Evolutionary conservation across 163 green algal species (phyloP).

Genomic region (Scenedesmus sp.): DNA sequence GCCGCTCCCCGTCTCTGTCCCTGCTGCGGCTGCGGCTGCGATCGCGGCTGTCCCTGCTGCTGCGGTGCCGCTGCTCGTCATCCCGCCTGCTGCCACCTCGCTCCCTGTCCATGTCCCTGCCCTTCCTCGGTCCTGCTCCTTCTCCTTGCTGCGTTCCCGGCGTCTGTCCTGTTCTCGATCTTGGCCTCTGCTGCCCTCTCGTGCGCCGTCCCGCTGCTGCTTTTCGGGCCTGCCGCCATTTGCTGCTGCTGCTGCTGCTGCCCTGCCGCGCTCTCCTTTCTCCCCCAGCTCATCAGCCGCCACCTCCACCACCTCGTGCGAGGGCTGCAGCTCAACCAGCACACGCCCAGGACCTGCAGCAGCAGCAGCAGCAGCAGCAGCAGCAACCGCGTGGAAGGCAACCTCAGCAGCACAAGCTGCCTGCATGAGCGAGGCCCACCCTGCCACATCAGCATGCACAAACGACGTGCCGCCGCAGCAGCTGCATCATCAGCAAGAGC

Average conservation of each 20-base stretch:
- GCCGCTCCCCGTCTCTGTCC: background rate
- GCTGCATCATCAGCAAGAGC: too few species aligned
- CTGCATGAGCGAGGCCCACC: too few species aligned
- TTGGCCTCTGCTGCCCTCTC: background rate
- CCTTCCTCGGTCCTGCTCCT: background rate
- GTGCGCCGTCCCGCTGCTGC: slow-evolving; percentile 31
- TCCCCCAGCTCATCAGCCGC: slow-evolving; percentile 74
- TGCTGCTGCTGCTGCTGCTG: slow-evolving; percentile 33
- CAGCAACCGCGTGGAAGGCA: background rate
- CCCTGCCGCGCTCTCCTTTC: slow-evolving; percentile 7
- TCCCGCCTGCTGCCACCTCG: slow-evolving; percentile 27
- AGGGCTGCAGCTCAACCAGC: slow-evolving; percentile 74
- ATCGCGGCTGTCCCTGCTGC: background rate
- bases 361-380: background rate
- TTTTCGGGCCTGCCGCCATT: background rate
- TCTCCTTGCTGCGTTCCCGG: slow-evolving; percentile 12
- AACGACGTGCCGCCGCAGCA: too few species aligned
- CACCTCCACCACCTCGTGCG: slow-evolving; percentile 80
- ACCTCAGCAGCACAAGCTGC: background rate
- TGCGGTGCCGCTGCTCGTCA: slow-evolving; percentile 23
- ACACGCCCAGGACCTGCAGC: slow-evolving; percentile 57
- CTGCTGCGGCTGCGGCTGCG: slow-evolving; percentile 44
- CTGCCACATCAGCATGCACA: too few species aligned
- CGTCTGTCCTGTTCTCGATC: slow-evolving; percentile 2
- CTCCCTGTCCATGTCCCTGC: slow-evolving; percentile 28